Evolutionary conservation across 331 rosid genomes (phyloP), one percentile per base, ranked within the genome.

Genomic region (Erythrophleum ivorense): DNA sequence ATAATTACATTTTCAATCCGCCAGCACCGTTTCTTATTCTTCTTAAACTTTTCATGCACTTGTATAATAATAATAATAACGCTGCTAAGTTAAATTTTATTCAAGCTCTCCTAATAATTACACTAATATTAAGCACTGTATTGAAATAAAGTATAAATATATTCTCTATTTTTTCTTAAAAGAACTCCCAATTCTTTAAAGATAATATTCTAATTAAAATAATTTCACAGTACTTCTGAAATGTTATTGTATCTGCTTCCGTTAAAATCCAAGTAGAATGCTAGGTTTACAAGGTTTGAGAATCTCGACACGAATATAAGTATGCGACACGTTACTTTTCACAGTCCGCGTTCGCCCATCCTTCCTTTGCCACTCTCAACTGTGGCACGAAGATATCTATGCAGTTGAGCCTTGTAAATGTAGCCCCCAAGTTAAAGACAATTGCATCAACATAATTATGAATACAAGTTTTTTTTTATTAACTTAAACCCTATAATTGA

Each of bases 351-450:
- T 31, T 59, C 43, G 31, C 12, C 11, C 31, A 76, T 50, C 21
- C 41, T n/a, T 18, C 10, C 60, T 18, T 5, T 19, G 48, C 29
- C n/a, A 76, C 49, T 14, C 34, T 54, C 18, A 18, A 54, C 10
- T 49, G 19, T 10, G 9, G 14, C 12, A 9, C 16, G 59, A 6
- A 3, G 45, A 53, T 73, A 9, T 73, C 63, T 50, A 14, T 24
- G 79, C 6, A 13, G n/a, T 21, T 76, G 0, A 5, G 8, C 81
- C 66, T 78, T 2, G 63, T 49, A 65, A 78, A n/a, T 38, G 54
- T 24, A 1, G 75, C 5, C 63, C 63, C 24, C 63, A 19, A 2
- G 11, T 54, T 54, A 9, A 16, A 1, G 53, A 49, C 16, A 49
- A 36, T 36, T 36, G 40, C 4, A 36, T 36, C 40, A 36, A 36